Percentiles rank a stretch among this genome's conserved stretches.
Evolutionary conservation across 2,329 filamentous ascomycete genomes (phyloP).

Genomic region (Botrytis fragariae): DNA sequence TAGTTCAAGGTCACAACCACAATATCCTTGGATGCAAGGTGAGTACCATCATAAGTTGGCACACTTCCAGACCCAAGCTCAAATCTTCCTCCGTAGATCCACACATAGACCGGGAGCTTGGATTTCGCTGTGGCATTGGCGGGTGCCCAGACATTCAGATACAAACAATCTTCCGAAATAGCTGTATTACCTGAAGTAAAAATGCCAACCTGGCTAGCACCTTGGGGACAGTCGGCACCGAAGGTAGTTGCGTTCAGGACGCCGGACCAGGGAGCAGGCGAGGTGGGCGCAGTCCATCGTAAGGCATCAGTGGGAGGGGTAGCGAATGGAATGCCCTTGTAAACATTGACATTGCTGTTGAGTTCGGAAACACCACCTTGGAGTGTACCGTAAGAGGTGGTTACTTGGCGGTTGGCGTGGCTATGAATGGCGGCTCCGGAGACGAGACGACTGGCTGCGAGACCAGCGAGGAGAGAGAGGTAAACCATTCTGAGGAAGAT

Average conservation of each 20-base stretch:
- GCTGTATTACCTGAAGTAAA: neutral
- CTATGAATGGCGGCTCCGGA: neutral
- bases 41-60: constrained; percentile 44
- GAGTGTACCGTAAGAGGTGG: constrained; percentile 2
- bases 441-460: neutral
- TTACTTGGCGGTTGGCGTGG: neutral
- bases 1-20: constrained; percentile 48
- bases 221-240: constrained; percentile 34
- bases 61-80: constrained; percentile 41
- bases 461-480: neutral
- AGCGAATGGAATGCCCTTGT: constrained; percentile 24
- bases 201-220: constrained; percentile 1
- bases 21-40: constrained; percentile 44
- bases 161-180: constrained; percentile 10
- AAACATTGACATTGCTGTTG: constrained; percentile 17
- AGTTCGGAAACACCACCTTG: constrained; percentile 19
- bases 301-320: constrained; percentile 17
- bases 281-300: constrained; percentile 21
- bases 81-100: constrained; percentile 45
- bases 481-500: neutral
- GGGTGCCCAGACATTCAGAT: neutral
- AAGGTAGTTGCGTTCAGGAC: constrained; percentile 21
- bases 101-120: constrained; percentile 43
- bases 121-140: constrained; percentile 20
- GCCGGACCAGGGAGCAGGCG: constrained; percentile 16